phyloP scores from a whole-genome alignment of 2,329 filamentous ascomycete species.

The Trichoderma atrobrunneum region DNA sequence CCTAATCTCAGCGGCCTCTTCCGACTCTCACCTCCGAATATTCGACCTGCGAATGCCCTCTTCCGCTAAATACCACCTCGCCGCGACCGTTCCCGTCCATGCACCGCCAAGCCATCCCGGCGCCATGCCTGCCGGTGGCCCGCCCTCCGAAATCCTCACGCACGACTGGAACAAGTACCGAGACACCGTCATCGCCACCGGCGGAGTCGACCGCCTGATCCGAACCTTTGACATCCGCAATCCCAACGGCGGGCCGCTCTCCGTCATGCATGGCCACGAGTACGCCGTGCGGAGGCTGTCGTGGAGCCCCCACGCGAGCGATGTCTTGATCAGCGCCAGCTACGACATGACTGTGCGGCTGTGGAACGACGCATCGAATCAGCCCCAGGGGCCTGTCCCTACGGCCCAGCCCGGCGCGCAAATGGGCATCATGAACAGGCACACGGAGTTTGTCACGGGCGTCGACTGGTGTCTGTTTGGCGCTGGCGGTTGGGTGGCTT shows the following conservation, averaged over 20 bases:
- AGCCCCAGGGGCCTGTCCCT: conserved; percentile 34
- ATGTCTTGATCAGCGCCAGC: conserved; percentile 82
- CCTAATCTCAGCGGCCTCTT: conserved; percentile 81
- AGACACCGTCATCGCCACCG: conserved; percentile 78
- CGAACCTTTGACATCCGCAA: conserved; percentile 88
- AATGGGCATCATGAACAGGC: conserved; percentile 82
- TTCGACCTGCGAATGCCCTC: conserved; percentile 89
- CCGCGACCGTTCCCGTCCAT: conserved; percentile 79
- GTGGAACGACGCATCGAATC: conserved; percentile 73
- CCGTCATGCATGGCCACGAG: conserved; percentile 78
- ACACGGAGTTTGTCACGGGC: conserved; percentile 94
- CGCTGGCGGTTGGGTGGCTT: conserved; percentile 91
- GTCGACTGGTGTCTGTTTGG: conserved; percentile 99
- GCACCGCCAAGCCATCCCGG: conserved; percentile 53
- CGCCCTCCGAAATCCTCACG: conserved; percentile 82
- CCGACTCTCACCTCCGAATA: conserved; percentile 83
- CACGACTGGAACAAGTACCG: conserved; percentile 99
- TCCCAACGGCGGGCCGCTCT: conserved; percentile 67
- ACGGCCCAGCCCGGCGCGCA: conserved; percentile 60
- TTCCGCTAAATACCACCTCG: conserved; percentile 83
- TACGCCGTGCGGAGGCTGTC: conserved; percentile 83
- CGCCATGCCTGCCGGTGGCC: conserved; percentile 38
- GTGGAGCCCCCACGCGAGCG: conserved; percentile 92
- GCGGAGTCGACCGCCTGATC: conserved; percentile 81
- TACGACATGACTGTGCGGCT: conserved; percentile 98